Percentiles rank a stretch among this genome's conserved stretches.
These are phyloP conservation scores for Microcos paniculata DNA, from an alignment of 345 rosid species.

Conservation along the genomic window DNA sequence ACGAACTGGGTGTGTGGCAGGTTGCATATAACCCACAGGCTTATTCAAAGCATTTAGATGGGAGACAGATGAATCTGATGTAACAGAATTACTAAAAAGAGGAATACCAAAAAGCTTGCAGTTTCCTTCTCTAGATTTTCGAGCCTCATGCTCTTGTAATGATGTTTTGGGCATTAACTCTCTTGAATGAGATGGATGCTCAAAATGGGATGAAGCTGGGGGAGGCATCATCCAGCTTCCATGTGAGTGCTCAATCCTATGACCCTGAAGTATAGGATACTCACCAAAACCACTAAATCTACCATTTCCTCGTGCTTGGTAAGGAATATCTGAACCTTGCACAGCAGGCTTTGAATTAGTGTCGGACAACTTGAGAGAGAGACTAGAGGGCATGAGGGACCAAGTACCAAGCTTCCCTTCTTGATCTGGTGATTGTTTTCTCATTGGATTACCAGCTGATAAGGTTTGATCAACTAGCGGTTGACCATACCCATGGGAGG, in stretches of 20 bases:
- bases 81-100: constrained; percentile 38
- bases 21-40: constrained; percentile 16
- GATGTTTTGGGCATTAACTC: constrained; percentile 35
- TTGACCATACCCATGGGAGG: constrained; percentile 35
- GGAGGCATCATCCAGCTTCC: constrained; percentile 60
- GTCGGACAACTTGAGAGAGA: constrained; percentile 48
- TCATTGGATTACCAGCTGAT: constrained; percentile 26
- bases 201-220: constrained; percentile 41
- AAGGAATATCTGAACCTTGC: constrained; percentile 35
- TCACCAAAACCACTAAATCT: constrained; percentile 39
- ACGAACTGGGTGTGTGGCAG: constrained; percentile 30
- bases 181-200: constrained; percentile 35
- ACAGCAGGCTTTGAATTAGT: constrained; percentile 28
- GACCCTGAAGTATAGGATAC: constrained; percentile 40
- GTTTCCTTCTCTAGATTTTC: constrained; percentile 47
- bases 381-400: constrained; percentile 52
- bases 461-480: constrained; percentile 40
- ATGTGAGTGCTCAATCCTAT: constrained; percentile 38
- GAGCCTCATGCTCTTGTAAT: constrained; percentile 36
- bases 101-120: constrained; percentile 82
- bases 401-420: constrained; percentile 50
- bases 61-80: constrained; percentile 29
- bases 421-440: constrained; percentile 39
- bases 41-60: constrained; percentile 31
- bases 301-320: constrained; percentile 38